Evolutionary conservation across 805 yeast genomes (phyloP), one percentile per base, ranked within the genome.

Genomic region (Trichomonascus vanleenenianus): DNA sequence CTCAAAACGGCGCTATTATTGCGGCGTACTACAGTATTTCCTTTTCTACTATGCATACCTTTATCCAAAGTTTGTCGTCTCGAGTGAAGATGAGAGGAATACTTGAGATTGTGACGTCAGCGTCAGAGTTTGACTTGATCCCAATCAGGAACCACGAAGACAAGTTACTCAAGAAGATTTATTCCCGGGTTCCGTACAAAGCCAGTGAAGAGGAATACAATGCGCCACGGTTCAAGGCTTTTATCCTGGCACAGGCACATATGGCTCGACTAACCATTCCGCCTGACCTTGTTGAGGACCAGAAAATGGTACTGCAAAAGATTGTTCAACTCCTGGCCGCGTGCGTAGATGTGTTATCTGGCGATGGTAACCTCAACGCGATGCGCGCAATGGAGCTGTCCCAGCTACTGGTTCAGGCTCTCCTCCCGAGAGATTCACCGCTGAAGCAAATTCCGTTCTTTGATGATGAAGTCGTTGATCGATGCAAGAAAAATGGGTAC

Each of bases 381-480:
- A 71, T 86, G 52, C 72, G 75, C 39, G 91, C 86, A 0, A 85
- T 93, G 85, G 97, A 93, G 59, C 59, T 88, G 43, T 74, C 84
- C 1, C 98, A 93, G 59, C 85, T 87, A 94, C 64, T 86, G 5
- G 77, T 83, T 1, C 97, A 91, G 61, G 94, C 84, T 0, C 68
- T 85, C 20, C 87, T 96, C 95, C 85, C 79, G 52, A 70, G 78
- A 6, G 95, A 85, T 46, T 76, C 76, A 41, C 82, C 93, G 1
- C 71, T 91, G 56, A 77, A 75, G 55, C 98, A 91, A 63, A 70
- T 91, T 31, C 98, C 98, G 1, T 74, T 68, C 54, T 76, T 88
- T 44, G 68, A 68, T 39, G 56, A 56, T 3, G 72, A 60, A 0
- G 71, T 80, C 11, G 59, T 86, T 34, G 63, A 65, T 16, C 69